Base-by-base conservation (phyloP, 2,329 filamentous ascomycete genomes). In the Verticillium dahliae region DNA sequence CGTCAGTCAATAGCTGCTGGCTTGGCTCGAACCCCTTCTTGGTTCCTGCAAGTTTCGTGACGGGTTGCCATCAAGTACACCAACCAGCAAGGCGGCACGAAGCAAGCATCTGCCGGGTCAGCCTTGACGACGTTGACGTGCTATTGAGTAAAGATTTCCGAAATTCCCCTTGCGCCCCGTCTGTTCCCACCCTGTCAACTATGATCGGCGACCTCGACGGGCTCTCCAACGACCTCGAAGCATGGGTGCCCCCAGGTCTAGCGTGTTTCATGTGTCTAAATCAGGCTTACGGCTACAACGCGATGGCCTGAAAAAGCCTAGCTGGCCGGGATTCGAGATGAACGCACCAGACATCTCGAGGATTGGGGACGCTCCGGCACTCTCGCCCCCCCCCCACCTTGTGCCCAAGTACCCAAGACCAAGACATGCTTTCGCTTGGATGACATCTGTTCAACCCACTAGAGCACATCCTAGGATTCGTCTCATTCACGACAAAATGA, bases 281-380 rank as follows among this genome's bases (percentile, higher is more conserved):
- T 62, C 38, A 33, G 64, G 62, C 31, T 56, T 65, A 66, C 63
- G 35, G 60, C 38, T 4, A 34, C 31, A 14, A 50, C 45, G 41
- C 38, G 34, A 9, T 22, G 7, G 31, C 58, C 61, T 59, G 14
- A 63, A 61, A 59, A 39, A 39, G 62, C 62, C 57, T 65, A 64
- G 62, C 56, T 61, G 59, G 59, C 61, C 57, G 58, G 62, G 59
- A 65, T 65, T 61, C 65, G 61, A 65, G 64, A 65, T 65, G 64
- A 65, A 61, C 64, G 63, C 59, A 62, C 61, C 52, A 60, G 50
- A 50, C 64, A 65, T 65, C 61, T 65, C 59, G 57, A 39, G 45
- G 41, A 50, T 50, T 22, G 18, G 18, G 22, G 18, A n/a, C 45
- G n/a, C 45, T 52, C 45, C 45, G 18, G 45, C 18, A 22, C 45